Base-by-base conservation (phyloP, 805 yeast species). In the Priceomyces fermenticarens region DNA sequence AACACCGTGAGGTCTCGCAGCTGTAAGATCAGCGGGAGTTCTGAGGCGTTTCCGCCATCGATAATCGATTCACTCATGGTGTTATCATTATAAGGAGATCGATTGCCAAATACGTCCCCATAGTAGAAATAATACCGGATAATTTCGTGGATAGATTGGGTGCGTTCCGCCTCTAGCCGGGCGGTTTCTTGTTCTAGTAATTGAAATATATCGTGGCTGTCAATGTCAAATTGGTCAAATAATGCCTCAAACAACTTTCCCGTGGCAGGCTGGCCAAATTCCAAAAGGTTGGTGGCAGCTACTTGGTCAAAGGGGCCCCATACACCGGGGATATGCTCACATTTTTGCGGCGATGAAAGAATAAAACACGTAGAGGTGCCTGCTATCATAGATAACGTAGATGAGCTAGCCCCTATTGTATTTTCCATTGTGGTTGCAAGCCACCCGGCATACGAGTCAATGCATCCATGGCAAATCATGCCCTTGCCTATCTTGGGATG, bases 361-460 rank as follows among this genome's bases (percentile, higher is more conserved):
- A 78, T 46, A 44, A 66, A 78, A 46, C 86, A 80, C 0, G 84
- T 78, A 5, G 83, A 77, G 0, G 85, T 80, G 0, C 85, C 85
- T 1, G 83, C 86, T 4, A 78, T 74, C 73, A 78, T 67, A 1
- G 76, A 63, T 16, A 79, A 47, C 10, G 39, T 37, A 13, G 35
- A 26, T n/a, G 33, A 34, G 9, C 32, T 28, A 20, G n/a, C n/a
- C n/a, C 25, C 8, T 2, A 64, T 59, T 27, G 64, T 56, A 32
- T 48, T 49, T 6, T 35, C 35, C 2, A 47, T 35, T 1, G 71
- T 59, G 0, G 75, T 61, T 3, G 38, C 38, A 10, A 77, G 52
- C 75, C 78, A 77, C 2, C 81, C 75, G 1, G 78, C 74, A 51
- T 80, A 80, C 41, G 84, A 76, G 50, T 80, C 85, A 29, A 79